Evolutionary conservation across 148 eudicot genomes (phyloP).

Genomic region (Camellia sinensis): DNA sequence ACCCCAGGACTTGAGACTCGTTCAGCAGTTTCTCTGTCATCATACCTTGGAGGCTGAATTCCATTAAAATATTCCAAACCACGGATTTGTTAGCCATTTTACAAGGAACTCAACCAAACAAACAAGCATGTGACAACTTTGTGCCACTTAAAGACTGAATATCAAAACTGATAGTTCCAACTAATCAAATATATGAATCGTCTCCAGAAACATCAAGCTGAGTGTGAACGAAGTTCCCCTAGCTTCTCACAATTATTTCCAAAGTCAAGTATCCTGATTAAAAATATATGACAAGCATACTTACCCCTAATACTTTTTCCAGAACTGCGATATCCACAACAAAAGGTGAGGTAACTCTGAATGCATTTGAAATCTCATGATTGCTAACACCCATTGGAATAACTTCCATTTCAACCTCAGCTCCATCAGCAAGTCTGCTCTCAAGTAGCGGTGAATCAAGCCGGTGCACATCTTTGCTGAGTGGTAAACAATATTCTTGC

Average conservation of each 20-base stretch:
- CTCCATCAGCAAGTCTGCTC: constrained; percentile 79
- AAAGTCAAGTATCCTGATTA: background rate
- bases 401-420: constrained; percentile 96
- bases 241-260: background rate
- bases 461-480: constrained; percentile 79
- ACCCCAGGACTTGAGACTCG: constrained; percentile 90
- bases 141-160: background rate
- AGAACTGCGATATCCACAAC: constrained; percentile 85
- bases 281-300: constrained; percentile 18
- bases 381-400: constrained; percentile 82
- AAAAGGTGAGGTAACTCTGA: constrained; percentile 64
- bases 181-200: background rate
- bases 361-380: constrained; percentile 72
- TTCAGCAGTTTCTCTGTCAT: constrained; percentile 90
- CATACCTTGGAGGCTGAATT: constrained; percentile 90
- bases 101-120: background rate
- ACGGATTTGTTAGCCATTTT: background rate
- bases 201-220: background rate
- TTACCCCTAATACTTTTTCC: constrained; percentile 91
- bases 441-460: constrained; percentile 76
- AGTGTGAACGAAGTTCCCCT: background rate
- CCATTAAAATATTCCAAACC: constrained; percentile 14
- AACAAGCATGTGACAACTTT: background rate
- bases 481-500: constrained; percentile 62
- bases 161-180: background rate